Conservation (phyloP, 2,329 filamentous ascomycete species). For the Monilinia fructigena region DNA sequence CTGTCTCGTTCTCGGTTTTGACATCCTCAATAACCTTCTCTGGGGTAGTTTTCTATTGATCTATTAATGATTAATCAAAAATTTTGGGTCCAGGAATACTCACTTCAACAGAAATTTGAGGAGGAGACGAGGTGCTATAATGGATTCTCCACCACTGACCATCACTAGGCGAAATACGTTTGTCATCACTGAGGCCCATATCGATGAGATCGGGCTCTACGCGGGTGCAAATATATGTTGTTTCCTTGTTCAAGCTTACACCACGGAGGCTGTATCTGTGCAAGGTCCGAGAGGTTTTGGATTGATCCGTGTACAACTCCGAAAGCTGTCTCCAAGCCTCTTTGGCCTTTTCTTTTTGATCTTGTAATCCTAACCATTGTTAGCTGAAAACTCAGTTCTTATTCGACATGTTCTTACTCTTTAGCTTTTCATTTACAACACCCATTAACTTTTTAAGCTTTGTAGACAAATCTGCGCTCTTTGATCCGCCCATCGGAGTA, state of each 20-base stretch:
- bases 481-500: slow-evolving; percentile 21
- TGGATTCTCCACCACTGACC: slow-evolving; percentile 59
- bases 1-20: slow-evolving; percentile 49
- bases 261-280: slow-evolving; percentile 52
- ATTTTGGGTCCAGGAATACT: slow-evolving; percentile 23
- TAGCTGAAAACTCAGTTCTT: slow-evolving; percentile 19
- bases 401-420: slow-evolving; percentile 29
- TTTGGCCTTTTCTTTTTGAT: slow-evolving; percentile 37
- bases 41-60: slow-evolving; percentile 48
- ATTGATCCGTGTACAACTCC: slow-evolving; percentile 42
- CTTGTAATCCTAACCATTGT: slow-evolving; percentile 35
- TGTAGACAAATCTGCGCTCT: slow-evolving; percentile 31
- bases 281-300: slow-evolving; percentile 30
- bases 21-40: slow-evolving; percentile 49
- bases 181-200: slow-evolving; percentile 41
- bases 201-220: slow-evolving; percentile 46
- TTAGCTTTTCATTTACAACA: slow-evolving; percentile 40
- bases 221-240: slow-evolving; percentile 52
- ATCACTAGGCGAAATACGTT: slow-evolving; percentile 29
- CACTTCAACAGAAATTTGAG: slow-evolving; percentile 53
- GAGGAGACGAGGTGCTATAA: slow-evolving; percentile 43
- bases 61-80: slow-evolving; percentile 8
- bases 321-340: slow-evolving; percentile 42
- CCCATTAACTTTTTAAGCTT: slow-evolving; percentile 36
- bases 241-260: slow-evolving; percentile 48